These are phyloP conservation scores for Ramularia endophylla DNA, from an alignment of 2,329 filamentous ascomycete genomes.

Conservation along the genomic window DNA sequence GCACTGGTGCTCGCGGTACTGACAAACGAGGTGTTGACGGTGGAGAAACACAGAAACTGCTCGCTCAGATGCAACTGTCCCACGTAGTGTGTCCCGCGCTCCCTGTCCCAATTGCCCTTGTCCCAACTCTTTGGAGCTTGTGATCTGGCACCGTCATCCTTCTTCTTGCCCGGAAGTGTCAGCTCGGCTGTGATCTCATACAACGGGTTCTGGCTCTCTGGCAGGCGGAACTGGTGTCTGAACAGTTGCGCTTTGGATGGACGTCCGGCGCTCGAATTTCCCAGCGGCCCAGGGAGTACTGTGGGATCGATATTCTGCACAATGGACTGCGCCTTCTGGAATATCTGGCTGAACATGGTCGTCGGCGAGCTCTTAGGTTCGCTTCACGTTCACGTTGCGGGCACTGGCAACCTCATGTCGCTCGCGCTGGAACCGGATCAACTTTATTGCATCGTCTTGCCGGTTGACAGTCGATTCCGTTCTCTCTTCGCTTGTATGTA, in stretches of 20 bases:
- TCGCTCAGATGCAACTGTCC: slow-evolving; percentile 93
- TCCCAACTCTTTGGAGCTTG: slow-evolving; percentile 48
- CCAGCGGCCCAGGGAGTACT: slow-evolving; percentile 53
- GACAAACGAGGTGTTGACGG: slow-evolving; percentile 80
- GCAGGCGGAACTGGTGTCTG: slow-evolving; percentile 92
- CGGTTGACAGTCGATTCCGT: no score
- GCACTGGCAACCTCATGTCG: slow-evolving; percentile 10
- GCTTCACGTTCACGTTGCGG: slow-evolving; percentile 1
- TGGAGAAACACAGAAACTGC: slow-evolving; percentile 93
- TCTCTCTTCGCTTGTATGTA: no score
- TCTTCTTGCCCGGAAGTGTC: slow-evolving; percentile 66
- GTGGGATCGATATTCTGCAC: slow-evolving; percentile 71
- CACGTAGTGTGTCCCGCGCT: slow-evolving; percentile 64
- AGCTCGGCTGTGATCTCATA: slow-evolving; percentile 97
- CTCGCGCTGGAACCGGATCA: neutral
- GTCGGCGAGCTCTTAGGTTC: neutral
- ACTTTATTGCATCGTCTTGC: slow-evolving; percentile 4
- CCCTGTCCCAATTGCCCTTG: slow-evolving; percentile 57
- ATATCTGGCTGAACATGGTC: slow-evolving; percentile 66
- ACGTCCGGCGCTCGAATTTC: slow-evolving; percentile 66
- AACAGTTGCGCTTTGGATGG: slow-evolving; percentile 91
- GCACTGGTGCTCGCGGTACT: slow-evolving; percentile 71
- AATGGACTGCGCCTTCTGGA: slow-evolving; percentile 76
- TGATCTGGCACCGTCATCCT: slow-evolving; percentile 16
- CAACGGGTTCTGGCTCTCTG: slow-evolving; percentile 82